phyloP scores from a whole-genome alignment of 495 filamentous ascomycete genomes.

The Trichocladium antarcticum region DNA sequence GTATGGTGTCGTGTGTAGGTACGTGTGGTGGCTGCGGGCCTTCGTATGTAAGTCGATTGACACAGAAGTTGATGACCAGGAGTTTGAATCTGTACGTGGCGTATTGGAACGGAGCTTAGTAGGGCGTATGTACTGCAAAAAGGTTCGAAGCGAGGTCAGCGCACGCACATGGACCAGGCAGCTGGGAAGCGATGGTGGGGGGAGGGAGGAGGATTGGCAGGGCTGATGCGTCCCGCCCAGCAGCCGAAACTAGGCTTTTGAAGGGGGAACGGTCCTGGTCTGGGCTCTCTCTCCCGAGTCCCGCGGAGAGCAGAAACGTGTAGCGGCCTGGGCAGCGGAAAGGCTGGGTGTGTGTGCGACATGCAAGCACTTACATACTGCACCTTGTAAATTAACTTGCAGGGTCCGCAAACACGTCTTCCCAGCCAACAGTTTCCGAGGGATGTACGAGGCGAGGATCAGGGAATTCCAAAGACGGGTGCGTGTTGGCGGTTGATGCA shows the following conservation, averaged over 20 bases:
- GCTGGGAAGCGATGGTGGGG: constrained; percentile 12
- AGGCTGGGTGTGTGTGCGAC: constrained; percentile 5
- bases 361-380: constrained; percentile 23
- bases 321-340: constrained; percentile 1
- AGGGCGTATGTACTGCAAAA: background rate
- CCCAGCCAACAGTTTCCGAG: background rate
- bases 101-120: constrained; percentile 6
- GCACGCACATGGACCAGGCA: constrained; percentile 6
- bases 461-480: background rate
- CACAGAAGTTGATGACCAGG: too few species aligned
- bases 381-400: constrained; percentile 10
- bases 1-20: background rate
- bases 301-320: background rate
- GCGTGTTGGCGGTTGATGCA: too few species aligned
- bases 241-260: background rate
- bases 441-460: background rate
- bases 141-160: constrained; percentile 11
- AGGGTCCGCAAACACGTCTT: constrained; percentile 2
- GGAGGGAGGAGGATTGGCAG: constrained; percentile 21
- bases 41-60: too few species aligned
- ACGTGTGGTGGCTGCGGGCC: background rate
- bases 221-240: constrained; percentile 21
- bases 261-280: too few species aligned
- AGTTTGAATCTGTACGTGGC: constrained; percentile 1
- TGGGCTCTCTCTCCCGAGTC: too few species aligned